Conservation (phyloP, 1,139 yeast species). For the Protomyces inundatus region DNA sequence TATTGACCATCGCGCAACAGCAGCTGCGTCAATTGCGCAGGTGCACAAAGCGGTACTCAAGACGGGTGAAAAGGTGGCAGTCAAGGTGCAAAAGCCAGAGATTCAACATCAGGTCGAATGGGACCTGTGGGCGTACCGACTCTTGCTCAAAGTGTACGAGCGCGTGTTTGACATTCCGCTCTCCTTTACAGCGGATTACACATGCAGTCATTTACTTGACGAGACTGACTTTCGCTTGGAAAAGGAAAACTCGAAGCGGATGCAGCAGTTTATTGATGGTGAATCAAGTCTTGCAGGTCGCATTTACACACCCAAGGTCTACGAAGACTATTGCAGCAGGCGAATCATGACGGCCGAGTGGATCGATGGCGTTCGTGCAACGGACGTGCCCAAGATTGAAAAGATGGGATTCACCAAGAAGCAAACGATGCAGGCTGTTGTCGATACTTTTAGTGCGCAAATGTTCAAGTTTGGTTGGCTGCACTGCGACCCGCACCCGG, state of each 20-base stretch:
- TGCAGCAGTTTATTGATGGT: slow-evolving; percentile 38
- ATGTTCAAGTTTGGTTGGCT: slow-evolving; percentile 70
- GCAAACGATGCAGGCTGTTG: slow-evolving; percentile 50
- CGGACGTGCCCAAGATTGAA: slow-evolving; percentile 45
- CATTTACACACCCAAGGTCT: slow-evolving; percentile 55
- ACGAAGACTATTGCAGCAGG: slow-evolving; percentile 45
- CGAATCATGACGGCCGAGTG: slow-evolving; percentile 64
- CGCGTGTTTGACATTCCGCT: slow-evolving; percentile 60
- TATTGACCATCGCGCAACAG: slow-evolving; percentile 54
- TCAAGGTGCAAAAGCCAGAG: slow-evolving; percentile 63
- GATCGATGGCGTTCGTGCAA: slow-evolving; percentile 64
- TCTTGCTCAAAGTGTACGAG: slow-evolving; percentile 53
- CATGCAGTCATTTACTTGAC: slow-evolving; percentile 52
- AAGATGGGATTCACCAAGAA: slow-evolving; percentile 45
- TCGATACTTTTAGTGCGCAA: slow-evolving; percentile 58
- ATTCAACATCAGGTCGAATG: slow-evolving; percentile 53
- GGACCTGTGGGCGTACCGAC: slow-evolving; percentile 55
- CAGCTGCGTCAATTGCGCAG: slow-evolving; percentile 71
- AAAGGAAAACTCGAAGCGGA: slow-evolving; percentile 46
- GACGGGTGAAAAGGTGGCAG: slow-evolving; percentile 57
- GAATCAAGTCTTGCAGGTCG: slow-evolving; percentile 41
- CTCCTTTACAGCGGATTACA: slow-evolving; percentile 52
- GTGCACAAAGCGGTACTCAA: slow-evolving; percentile 56
- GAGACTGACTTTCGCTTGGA: slow-evolving; percentile 63
- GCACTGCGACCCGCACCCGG: slow-evolving; percentile 83